Evolutionary conservation across 257 asterid species (phyloP).

Genomic region (Gentiana macrophylla): DNA sequence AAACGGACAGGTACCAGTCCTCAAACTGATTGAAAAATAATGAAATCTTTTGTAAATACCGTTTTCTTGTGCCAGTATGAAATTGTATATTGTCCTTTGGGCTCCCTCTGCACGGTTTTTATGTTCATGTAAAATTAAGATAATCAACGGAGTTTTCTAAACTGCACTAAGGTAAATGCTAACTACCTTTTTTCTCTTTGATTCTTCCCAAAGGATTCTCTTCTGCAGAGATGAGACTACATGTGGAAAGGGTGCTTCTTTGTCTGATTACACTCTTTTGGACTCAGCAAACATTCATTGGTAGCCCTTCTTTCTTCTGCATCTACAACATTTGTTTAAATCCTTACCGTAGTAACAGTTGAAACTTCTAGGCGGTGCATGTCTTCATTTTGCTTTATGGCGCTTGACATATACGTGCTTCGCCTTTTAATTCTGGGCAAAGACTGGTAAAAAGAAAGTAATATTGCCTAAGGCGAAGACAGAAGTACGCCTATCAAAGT

Average conservation of each 20-base stretch:
- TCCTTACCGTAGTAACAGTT: neutral
- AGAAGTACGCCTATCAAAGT: neutral
- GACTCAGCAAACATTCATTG: conserved; percentile 41
- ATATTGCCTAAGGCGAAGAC: neutral
- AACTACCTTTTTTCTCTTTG: neutral
- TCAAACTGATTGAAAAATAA: neutral
- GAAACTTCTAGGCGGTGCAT: too few relatives aligned
- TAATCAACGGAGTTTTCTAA: neutral
- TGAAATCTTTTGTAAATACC: neutral
- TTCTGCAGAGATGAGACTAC: conserved; percentile 37
- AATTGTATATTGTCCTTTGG: neutral
- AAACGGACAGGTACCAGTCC: neutral
- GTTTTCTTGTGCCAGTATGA: neutral
- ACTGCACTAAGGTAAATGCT: neutral
- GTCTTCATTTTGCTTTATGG: neutral
- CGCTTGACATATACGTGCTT: neutral
- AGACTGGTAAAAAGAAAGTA: neutral
- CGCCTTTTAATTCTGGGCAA: neutral
- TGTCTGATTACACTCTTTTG: conserved; percentile 33
- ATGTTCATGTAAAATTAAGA: neutral
- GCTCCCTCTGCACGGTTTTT: neutral
- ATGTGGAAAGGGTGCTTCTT: conserved; percentile 26
- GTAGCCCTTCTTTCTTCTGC: conserved; percentile 29
- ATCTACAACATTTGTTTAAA: neutral
- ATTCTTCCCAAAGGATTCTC: conserved; percentile 6